Evolutionary conservation across 331 rosid genomes (phyloP), one percentile per base, ranked within the genome.

Genomic region (Malus hybrid): DNA sequence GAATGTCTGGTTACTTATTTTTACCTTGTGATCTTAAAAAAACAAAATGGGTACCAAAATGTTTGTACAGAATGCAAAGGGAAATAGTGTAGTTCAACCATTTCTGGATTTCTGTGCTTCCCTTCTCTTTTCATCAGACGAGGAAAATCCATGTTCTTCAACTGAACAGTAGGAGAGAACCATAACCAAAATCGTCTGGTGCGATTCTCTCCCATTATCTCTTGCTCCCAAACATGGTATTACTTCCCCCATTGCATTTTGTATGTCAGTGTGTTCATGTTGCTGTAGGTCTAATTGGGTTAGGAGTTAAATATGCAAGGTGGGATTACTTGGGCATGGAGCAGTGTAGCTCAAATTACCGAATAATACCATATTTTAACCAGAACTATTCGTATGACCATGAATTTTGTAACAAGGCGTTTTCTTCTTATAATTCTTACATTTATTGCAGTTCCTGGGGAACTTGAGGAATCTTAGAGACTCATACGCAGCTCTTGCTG

Each of bases 401-500:
- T 73, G 67, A 62, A n/a, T 62, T 4, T 57, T 70, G 22, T 34
- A 61, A 68, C 16, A 7, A 46, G 44, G 27, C n/a, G 6, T 52
- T 52, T 22, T 44, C 34, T 10, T 19, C 11, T 5, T 55, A 14
- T 42, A 20, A 12, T 71, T 65, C 31, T 76, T 39, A 52, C 22
- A 27, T 76, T 83, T 78, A 27, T 69, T 67, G 80, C 90, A 93
- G 98, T 94, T 91, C 82, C 79, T 91, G 55, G 96, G 95, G 69
- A 91, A 90, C 84, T 89, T 91, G 82, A 85, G 94, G 82, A 94
- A 91, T 79, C 91, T 94, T 66, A 90, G 96, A 86, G 97, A 94
- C 79, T 94, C 97, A 11, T 91, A 94, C 52, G 92, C 97, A 16
- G 95, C 95, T 36, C 90, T 93, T 70, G 91, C 96, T n/a, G 79